Conservation (phyloP, 139 green algal genomes). For the Chlorella vulgaris region DNA sequence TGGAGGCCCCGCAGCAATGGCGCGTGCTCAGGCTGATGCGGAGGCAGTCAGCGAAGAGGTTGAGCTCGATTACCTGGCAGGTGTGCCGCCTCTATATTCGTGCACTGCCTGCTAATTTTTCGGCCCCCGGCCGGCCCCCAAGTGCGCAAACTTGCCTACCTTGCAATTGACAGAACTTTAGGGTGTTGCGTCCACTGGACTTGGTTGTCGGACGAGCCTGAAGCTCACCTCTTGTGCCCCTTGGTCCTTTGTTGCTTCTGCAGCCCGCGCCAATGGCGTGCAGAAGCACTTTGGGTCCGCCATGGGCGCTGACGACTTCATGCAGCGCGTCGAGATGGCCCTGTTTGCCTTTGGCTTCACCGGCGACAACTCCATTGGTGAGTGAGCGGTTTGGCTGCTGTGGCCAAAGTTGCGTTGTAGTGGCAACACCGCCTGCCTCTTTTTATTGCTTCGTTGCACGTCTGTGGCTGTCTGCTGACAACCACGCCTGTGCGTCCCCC, state of each 20-base stretch:
- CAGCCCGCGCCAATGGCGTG: slow-evolving; percentile 30
- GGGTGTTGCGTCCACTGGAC: no score
- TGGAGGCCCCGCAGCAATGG: not conserved
- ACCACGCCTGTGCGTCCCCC: not conserved
- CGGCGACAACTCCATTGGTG: slow-evolving; percentile 82
- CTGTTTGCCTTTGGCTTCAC: slow-evolving; percentile 78
- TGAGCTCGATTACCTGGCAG: slow-evolving; percentile 24
- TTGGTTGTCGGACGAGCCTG: no score
- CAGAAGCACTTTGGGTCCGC: slow-evolving; percentile 68
- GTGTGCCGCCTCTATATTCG: no score
- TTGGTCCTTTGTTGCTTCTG: no score
- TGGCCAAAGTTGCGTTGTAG: no score
- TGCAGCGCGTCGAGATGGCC: slow-evolving; percentile 74
- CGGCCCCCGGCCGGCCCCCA: no score
- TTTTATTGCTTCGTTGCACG: not conserved
- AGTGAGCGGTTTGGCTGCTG: not conserved
- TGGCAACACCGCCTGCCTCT: no score
- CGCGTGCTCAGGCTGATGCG: no score
- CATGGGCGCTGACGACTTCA: slow-evolving; percentile 80
- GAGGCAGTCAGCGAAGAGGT: not conserved
- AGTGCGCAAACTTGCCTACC: no score
- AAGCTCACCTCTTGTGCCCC: no score
- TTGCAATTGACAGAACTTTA: no score
- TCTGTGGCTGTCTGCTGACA: not conserved
- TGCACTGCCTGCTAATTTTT: no score